Conservation (phyloP, 192 early-diverging fungal genomes). For the Linnemannia exigua region DNA sequence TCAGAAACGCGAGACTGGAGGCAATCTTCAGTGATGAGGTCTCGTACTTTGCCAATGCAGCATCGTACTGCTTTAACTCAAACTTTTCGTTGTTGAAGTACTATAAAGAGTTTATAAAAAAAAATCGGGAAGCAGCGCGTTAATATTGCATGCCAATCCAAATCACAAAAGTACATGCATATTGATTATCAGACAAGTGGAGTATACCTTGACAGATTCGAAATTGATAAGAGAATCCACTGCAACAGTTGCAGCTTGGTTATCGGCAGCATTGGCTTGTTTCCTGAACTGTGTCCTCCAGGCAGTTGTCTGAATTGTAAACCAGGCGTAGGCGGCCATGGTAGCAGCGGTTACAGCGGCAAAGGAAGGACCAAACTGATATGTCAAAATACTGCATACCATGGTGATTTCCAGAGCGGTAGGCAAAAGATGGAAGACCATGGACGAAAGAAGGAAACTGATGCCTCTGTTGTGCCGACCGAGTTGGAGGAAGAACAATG, state of each 20-base stretch:
- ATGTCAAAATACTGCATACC: conserved; percentile 92
- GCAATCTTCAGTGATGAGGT: conserved; percentile 92
- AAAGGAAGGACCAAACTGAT: conserved; percentile 68
- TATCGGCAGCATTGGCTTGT: conserved; percentile 96
- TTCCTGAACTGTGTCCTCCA: conserved; percentile 92
- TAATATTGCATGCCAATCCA: background rate
- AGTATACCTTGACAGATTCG: conserved; percentile 91
- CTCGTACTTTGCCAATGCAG: conserved; percentile 92
- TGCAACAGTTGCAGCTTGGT: conserved; percentile 92
- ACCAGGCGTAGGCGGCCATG: conserved; percentile 84
- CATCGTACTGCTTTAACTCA: conserved; percentile 92
- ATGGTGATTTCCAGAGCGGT: conserved; percentile 96
- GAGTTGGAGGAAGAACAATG: background rate
- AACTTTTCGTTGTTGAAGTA: conserved; percentile 92
- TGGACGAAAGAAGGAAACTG: conserved; percentile 93
- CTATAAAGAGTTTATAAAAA: background rate
- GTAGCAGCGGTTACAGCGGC: conserved; percentile 73
- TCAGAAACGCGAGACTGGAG: conserved; percentile 90
- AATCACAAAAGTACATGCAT: background rate
- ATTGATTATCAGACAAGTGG: conserved; percentile 8
- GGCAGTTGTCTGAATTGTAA: conserved; percentile 90
- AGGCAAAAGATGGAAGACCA: conserved; percentile 97
- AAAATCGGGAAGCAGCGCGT: background rate
- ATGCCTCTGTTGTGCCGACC: conserved; percentile 78
- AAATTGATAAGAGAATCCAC: conserved; percentile 98